Percentiles rank a stretch among this genome's conserved stretches.
Conservation (phyloP, 2,329 filamentous ascomycete species). For the Stemphylium beticola region DNA sequence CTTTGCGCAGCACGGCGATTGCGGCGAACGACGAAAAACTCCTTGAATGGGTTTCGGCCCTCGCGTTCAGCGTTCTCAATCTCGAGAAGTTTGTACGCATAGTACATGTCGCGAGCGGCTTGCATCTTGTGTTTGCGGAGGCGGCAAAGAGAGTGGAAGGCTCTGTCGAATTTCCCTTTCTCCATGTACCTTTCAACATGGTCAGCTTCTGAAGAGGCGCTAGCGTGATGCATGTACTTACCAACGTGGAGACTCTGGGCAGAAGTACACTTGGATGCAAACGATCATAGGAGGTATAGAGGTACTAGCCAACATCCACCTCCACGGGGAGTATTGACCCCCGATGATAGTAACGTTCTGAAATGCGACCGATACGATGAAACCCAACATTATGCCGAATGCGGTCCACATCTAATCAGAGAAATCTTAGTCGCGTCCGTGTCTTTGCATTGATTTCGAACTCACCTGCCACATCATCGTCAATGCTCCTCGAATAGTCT, state of each 20-base stretch:
- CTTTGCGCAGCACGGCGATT: conserved; percentile 44
- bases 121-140: conserved; percentile 61
- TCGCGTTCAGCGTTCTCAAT: conserved; percentile 45
- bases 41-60: conserved; percentile 39
- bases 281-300: conserved; percentile 40
- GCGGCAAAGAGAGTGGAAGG: conserved; percentile 53
- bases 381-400: conserved; percentile 44
- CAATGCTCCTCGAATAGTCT: conserved; percentile 56
- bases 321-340: conserved; percentile 33
- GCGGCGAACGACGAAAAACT: conserved; percentile 42
- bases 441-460: background rate
- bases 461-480: conserved; percentile 59
- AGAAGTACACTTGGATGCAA: conserved; percentile 40
- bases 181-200: conserved; percentile 38
- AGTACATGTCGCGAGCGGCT: conserved; percentile 63
- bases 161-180: conserved; percentile 43
- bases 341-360: conserved; percentile 34
- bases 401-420: conserved; percentile 47
- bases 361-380: conserved; percentile 40
- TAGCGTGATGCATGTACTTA: conserved; percentile 8
- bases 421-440: background rate
- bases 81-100: conserved; percentile 49
- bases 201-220: background rate
- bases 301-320: conserved; percentile 43
- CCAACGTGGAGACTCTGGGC: conserved; percentile 41